Evolutionary conservation across 2,329 filamentous ascomycete genomes (phyloP), one percentile per base, ranked within the genome.

Genomic region (Juglanconis oblonga): DNA sequence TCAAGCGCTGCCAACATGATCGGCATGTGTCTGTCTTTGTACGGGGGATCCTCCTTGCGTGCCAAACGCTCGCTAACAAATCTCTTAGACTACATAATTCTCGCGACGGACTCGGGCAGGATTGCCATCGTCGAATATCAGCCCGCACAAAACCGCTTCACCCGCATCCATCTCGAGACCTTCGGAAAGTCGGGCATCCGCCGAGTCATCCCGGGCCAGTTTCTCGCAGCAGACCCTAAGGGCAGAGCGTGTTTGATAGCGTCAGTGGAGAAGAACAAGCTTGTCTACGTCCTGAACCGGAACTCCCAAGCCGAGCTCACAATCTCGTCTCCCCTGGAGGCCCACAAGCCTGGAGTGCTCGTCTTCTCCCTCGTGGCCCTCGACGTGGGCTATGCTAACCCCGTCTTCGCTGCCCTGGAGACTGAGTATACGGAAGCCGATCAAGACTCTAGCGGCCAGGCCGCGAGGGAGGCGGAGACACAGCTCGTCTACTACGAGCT

Each of bases 201-300:
- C 60, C 88, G 95, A 69, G 94, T 98, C 42, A 86, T 99, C 49
- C 95, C 96, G 2, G 95, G 96, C 62, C 92, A 99, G 74, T 99
- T 97, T 71, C 84, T 99, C 33, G 95, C 94, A 6, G 91, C 92
- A 55, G 95, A 99, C 70, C 95, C 95, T 33, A 97, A 97, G 75
- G 95, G 95, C 58, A 87, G 95, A 78, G 96, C 96, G 58, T 97
- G 94, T 71, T 83, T 99, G 72, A 91, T 98, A 63, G 92, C 95
- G 9, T 94, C 93, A 5, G 84, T 94, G 58, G 96, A 99, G 78
- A 99, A 99, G 84, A 99, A 98, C 79, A 99, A 99, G 79, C 89
- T 99, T 59, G 95, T 99, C 67, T 99, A 99, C 76, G 94, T 99
- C 69, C 82, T 99, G 67, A 98, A 98, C 75, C 89, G 96, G 66